These are phyloP conservation scores for Saccharomycopsis selenospora DNA, from an alignment of 805 yeast species.

Conservation along the genomic window DNA sequence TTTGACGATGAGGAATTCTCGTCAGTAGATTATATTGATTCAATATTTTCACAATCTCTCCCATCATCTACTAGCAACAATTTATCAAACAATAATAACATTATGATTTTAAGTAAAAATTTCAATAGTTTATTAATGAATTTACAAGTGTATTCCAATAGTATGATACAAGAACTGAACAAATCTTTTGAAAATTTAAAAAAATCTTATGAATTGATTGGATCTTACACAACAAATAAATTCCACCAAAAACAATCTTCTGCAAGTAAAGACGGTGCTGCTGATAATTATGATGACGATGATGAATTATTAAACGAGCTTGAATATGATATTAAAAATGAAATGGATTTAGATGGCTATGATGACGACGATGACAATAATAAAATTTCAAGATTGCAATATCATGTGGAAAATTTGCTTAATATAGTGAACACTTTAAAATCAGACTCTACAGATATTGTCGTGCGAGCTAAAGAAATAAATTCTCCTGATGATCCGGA, in stretches of 20 bases:
- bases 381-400: slow-evolving; percentile 13
- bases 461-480: slow-evolving; percentile 5
- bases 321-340: neutral
- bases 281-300: neutral
- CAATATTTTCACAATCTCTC: neutral
- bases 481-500: slow-evolving; percentile 7
- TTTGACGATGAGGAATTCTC: slow-evolving; percentile 19
- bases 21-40: slow-evolving; percentile 16
- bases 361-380: slow-evolving; percentile 7
- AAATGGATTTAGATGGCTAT: slow-evolving; percentile 3
- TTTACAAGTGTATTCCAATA: slow-evolving; percentile 4
- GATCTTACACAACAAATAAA: neutral
- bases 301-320: slow-evolving; percentile 1
- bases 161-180: slow-evolving; percentile 5
- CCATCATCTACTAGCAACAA: neutral
- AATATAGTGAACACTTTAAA: slow-evolving; percentile 9
- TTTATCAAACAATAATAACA: slow-evolving; percentile 8
- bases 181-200: slow-evolving; percentile 2
- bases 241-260: neutral
- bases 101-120: slow-evolving; percentile 5
- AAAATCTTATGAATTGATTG: slow-evolving; percentile 4
- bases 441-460: slow-evolving; percentile 6
- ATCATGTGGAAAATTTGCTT: slow-evolving; percentile 12
- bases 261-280: neutral
- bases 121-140: slow-evolving; percentile 11